phyloP scores from a whole-genome alignment of 306 rosid genomes.

The Castanea mollissima region DNA sequence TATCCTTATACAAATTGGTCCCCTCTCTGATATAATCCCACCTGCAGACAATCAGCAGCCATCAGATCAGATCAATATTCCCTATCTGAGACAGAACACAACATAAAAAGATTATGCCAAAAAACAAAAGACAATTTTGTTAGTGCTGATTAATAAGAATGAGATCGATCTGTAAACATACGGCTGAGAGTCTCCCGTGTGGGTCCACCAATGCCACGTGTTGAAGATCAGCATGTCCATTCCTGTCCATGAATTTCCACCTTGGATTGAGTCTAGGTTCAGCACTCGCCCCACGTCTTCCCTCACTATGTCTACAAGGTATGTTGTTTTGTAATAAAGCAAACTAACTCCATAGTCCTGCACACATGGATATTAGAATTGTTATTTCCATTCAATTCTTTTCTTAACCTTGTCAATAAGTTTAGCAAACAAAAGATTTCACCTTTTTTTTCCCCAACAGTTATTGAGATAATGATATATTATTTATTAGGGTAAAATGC shows the following conservation, averaged over 20 bases:
- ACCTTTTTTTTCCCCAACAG: no score
- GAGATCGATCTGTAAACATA: constrained; percentile 23
- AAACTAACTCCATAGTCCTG: constrained; percentile 79
- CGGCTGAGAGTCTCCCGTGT: constrained; percentile 76
- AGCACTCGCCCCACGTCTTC: constrained; percentile 69
- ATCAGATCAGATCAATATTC: background rate
- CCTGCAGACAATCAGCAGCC: constrained; percentile 33
- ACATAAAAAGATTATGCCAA: background rate
- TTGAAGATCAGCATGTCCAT: constrained; percentile 88
- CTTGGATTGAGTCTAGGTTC: constrained; percentile 59
- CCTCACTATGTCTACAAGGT: constrained; percentile 69
- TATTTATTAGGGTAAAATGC: no score
- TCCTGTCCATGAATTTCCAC: constrained; percentile 75
- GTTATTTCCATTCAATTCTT: background rate
- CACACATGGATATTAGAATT: constrained; percentile 11
- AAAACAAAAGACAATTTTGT: no score
- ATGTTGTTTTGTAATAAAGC: constrained; percentile 68
- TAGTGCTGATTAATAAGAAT: background rate
- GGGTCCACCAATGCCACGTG: constrained; percentile 99
- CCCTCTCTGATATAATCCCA: constrained; percentile 87
- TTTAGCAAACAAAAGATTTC: no score
- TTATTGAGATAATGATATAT: no score
- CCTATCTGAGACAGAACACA: background rate
- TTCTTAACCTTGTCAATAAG: background rate
- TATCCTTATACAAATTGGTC: constrained; percentile 43